A percentile compares a stretch with the other conserved stretches of the same genome.
phyloP scores from a whole-genome alignment of 495 filamentous ascomycete species.

The Aspergillus ostianus region DNA sequence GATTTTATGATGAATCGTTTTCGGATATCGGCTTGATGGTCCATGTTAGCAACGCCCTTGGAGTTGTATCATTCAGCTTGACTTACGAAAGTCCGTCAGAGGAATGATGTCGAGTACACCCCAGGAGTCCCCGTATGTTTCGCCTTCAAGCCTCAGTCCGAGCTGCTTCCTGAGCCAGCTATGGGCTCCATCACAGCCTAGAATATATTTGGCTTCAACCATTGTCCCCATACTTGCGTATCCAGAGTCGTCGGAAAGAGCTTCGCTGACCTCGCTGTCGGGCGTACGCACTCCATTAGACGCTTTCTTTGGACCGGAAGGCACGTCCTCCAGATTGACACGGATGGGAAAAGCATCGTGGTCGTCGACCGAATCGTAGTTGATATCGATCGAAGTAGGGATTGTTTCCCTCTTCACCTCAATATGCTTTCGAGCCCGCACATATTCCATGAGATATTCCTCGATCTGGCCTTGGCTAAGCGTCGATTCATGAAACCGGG shows the following conservation, averaged over 20 bases:
- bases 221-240: conserved; percentile 10
- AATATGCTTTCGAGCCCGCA: conserved; percentile 1
- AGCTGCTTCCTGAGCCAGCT: conserved; percentile 25
- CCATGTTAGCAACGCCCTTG: conserved; percentile 1
- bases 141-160: conserved; percentile 9
- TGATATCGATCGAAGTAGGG: conserved; percentile 7
- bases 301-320: not conserved
- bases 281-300: not conserved
- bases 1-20: conserved; percentile 12
- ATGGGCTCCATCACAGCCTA: conserved; percentile 28
- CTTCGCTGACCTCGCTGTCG: not conserved
- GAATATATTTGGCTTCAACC: conserved; percentile 27
- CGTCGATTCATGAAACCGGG: conserved; percentile 10
- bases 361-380: conserved; percentile 1
- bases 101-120: conserved; percentile 27
- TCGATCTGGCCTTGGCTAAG: conserved; percentile 11
- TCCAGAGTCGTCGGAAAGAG: conserved; percentile 1
- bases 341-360: conserved; percentile 9
- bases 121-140: conserved; percentile 16
- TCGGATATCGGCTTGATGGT: conserved; percentile 4
- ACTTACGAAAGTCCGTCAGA: conserved; percentile 24
- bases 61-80: not conserved
- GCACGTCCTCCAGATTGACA: conserved; percentile 8
- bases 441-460: conserved; percentile 5
- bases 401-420: not conserved